A percentile compares a stretch with the other conserved stretches of the same genome.
Evolutionary conservation across 2,329 filamentous ascomycete genomes (phyloP).

Genomic region (Emergomyces africanus): DNA sequence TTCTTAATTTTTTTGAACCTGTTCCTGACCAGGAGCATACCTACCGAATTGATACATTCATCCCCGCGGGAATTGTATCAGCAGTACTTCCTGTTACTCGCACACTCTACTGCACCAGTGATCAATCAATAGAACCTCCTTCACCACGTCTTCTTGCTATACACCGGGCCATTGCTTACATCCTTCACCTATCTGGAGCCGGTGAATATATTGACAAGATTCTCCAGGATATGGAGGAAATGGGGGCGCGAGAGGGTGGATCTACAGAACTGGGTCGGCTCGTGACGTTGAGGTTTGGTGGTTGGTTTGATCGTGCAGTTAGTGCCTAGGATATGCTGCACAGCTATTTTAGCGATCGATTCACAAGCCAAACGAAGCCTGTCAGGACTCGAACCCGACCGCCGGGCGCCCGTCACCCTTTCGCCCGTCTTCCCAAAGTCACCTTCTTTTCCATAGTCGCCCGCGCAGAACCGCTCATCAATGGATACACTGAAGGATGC

Average conservation of each 20-base stretch:
- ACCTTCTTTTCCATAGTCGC: too few relatives aligned
- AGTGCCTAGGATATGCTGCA: too few relatives aligned
- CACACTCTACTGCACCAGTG: conserved; percentile 16
- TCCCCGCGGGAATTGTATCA: conserved; percentile 1
- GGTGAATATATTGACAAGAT: conserved; percentile 22
- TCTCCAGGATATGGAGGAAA: conserved; percentile 13
- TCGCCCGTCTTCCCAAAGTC: too few relatives aligned
- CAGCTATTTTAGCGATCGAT: too few relatives aligned
- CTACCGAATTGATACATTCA: conserved; percentile 15
- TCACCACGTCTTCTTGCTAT: conserved; percentile 22
- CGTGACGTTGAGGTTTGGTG: background rate
- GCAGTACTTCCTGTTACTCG: conserved; percentile 16
- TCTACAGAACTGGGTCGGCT: conserved; percentile 4
- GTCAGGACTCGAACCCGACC: too few relatives aligned
- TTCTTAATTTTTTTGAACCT: conserved; percentile 20
- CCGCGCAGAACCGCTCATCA: too few relatives aligned
- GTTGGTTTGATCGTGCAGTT: background rate
- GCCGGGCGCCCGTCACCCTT: too few relatives aligned
- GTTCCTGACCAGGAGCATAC: conserved; percentile 13
- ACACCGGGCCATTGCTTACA: conserved; percentile 21
- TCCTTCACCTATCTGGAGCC: conserved; percentile 23
- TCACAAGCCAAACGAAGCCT: too few relatives aligned
- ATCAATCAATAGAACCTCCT: conserved; percentile 20
- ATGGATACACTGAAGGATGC: too few relatives aligned
- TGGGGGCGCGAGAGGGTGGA: background rate